Evolutionary conservation across 2,329 filamentous ascomycete species (phyloP).

Genomic region (Fusarium humuli): DNA sequence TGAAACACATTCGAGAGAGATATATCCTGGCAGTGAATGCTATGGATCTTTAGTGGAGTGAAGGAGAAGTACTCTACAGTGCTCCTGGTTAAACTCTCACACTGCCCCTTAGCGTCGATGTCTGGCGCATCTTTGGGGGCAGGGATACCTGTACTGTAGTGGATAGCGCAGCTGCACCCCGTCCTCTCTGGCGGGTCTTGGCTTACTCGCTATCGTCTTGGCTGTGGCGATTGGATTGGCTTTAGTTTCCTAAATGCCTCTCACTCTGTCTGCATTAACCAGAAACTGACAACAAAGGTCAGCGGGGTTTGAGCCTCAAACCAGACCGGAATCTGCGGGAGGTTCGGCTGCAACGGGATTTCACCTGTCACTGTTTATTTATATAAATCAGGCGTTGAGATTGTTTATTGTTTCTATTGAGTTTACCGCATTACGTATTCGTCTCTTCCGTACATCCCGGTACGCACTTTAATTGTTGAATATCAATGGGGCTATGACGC

Average conservation of each 20-base stretch:
- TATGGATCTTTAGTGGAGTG: background rate
- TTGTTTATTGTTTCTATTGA: slow-evolving; percentile 8
- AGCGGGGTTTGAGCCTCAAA: slow-evolving; percentile 37
- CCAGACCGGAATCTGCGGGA: slow-evolving; percentile 36
- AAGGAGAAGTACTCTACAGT: slow-evolving; percentile 30
- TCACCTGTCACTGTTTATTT: background rate
- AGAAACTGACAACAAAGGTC: slow-evolving; percentile 14
- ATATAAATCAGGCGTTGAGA: background rate
- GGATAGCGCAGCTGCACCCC: slow-evolving; percentile 27
- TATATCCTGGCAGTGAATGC: background rate
- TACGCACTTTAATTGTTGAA: slow-evolving; percentile 10
- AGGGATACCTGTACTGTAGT: slow-evolving; percentile 15
- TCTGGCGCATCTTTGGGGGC: slow-evolving; percentile 10
- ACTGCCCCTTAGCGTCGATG: slow-evolving; percentile 40
- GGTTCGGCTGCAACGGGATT: slow-evolving; percentile 36
- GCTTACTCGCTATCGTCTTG: slow-evolving; percentile 30
- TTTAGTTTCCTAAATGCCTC: slow-evolving; percentile 32
- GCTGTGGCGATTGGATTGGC: slow-evolving; percentile 36
- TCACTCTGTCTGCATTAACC: slow-evolving; percentile 15
- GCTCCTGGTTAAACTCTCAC: slow-evolving; percentile 16
- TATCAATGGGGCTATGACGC: slow-evolving; percentile 39
- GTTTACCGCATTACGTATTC: slow-evolving; percentile 8
- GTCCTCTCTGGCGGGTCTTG: slow-evolving; percentile 29
- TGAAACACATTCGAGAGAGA: slow-evolving; percentile 31
- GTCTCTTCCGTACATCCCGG: slow-evolving; percentile 33